Base-by-base conservation (phyloP, 2,329 filamentous ascomycete species). In the Fusarium sp. region DNA sequence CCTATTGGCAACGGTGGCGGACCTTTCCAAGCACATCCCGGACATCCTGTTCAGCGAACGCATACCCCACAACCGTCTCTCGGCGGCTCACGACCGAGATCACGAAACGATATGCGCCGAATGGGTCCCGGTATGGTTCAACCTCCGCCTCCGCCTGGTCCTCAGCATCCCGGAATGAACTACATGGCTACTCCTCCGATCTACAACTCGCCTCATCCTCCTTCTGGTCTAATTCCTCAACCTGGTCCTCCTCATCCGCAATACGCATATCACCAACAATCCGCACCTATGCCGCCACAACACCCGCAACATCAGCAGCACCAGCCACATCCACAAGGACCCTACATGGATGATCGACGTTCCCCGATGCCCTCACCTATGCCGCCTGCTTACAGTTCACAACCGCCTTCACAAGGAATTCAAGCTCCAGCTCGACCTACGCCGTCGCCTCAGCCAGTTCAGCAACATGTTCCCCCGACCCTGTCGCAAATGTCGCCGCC, bases 151-250 rank as follows among this genome's bases (percentile, higher is more conserved):
- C 85, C 77, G n/a, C 84, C 89, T 28, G 90, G 90, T 49, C 87
- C 86, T 34, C 84, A 85, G 28, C 79, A 81, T 64, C 76, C 76
- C 75, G 92, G 88, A 57, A 97, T 92, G 79, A 88, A 92, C 5
- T 98, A 94, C 77, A 93, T 97, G 85, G 90, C 92, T 5, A 94
- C 96, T 68, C 92, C 92, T 41, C 89, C 92, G 34, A 93, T 97
- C 72, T 97, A 97, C 80, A 93, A 93, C 74, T 89, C 82, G 81
- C 84, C 74, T 71, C 32, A 78, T 73, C 62, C 70, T 28, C 56
- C 69, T 40, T 53, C 69, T 13, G 18, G 58, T 46, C 53, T 77
- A 56, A 63, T 76, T 64, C 67, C 72, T 42, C 71, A 74, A 47
- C 72, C 72, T 40, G 61, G 55, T 12, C 48, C 60, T 25, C 59